Percentiles rank a stretch among this genome's conserved stretches.
Evolutionary conservation across 2,329 filamentous ascomycete species (phyloP).

Genomic region (Aspergillus quadricinctus): DNA sequence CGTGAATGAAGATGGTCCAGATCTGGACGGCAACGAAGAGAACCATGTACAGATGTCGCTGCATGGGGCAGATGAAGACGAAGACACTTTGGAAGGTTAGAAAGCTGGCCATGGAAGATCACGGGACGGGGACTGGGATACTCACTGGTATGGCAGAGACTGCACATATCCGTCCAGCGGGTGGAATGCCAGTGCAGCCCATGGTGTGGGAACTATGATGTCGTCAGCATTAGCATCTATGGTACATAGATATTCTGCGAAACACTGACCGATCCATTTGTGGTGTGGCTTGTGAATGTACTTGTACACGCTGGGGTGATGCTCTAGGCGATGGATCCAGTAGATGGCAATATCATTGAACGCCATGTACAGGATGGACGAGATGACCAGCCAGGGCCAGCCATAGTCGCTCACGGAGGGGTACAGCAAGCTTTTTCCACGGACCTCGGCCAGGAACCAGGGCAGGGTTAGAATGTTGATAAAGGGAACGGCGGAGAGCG

Average conservation of each 20-base stretch:
- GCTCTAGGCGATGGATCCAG: conserved; percentile 72
- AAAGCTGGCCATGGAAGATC: background rate
- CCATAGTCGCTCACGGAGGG: conserved; percentile 59
- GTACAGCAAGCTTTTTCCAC: conserved; percentile 73
- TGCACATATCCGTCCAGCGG: conserved; percentile 79
- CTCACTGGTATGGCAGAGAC: conserved; percentile 68
- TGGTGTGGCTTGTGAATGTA: conserved; percentile 83
- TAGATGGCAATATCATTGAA: conserved; percentile 80
- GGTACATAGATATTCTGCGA: background rate
- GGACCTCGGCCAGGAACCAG: conserved; percentile 70
- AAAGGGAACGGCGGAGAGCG: conserved; percentile 63
- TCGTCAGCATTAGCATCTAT: background rate
- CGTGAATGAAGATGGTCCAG: conserved; percentile 85
- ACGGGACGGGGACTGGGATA: background rate
- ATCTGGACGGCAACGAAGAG: conserved; percentile 82
- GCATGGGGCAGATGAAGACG: conserved; percentile 76
- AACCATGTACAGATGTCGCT: conserved; percentile 72
- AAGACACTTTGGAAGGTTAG: conserved; percentile 48
- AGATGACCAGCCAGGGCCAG: background rate
- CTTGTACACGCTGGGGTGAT: conserved; percentile 73
- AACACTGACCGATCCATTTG: conserved; percentile 69
- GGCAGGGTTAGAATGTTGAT: conserved; percentile 72
- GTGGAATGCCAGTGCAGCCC: conserved; percentile 79
- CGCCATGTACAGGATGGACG: conserved; percentile 59
- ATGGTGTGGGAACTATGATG: conserved; percentile 66